Evolutionary conservation across 805 yeast genomes (phyloP), one percentile per base, ranked within the genome.

Genomic region (Kluyveromyces lactis): DNA sequence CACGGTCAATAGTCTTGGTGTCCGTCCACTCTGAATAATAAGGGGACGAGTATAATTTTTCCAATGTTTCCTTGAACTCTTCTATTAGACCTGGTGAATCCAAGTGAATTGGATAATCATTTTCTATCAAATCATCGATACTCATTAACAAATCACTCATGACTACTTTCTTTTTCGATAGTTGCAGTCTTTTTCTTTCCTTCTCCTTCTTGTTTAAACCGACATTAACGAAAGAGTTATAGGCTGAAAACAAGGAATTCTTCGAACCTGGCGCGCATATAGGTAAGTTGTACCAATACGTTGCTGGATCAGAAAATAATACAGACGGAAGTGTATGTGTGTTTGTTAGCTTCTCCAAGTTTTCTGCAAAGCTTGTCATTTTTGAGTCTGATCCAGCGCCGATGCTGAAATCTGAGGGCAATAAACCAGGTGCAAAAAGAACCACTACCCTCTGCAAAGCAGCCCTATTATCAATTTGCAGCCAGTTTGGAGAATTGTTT

Each of bases 231-330:
- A 86, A 69, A 2, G 83, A 68, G 32, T 68, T 69, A 39, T 71
- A 64, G 12, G 77, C 71, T 35, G 78, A 79, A 51, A 64, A 76
- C 26, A 76, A 55, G 8, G 72, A 68, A 31, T 70, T 75, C 45
- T 71, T 72, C 3, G 77, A 71, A 0, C 95, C 95, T 0, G 95
- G 94, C 4, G 79, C 67, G 19, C 59, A 52, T 2, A 81, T 60
- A 0, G 81, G 81, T 36, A 78, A 56, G 10, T 68, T 47, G 18
- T 34, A 26, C 37, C 37, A 34, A 9, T 11, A 8, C 11, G n/a
- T 26, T 12, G 18, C 21, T 12, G 17, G 15, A 4, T 11, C 21
- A 6, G 21, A 16, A 26, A 34, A 34, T 13, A 34, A 26, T 7
- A 13, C 13, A 4, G 29, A 9, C 5, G 37, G 37, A 15, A 38